phyloP scores from a whole-genome alignment of 2,329 filamentous ascomycete genomes.

The Aspergillus ustus region DNA sequence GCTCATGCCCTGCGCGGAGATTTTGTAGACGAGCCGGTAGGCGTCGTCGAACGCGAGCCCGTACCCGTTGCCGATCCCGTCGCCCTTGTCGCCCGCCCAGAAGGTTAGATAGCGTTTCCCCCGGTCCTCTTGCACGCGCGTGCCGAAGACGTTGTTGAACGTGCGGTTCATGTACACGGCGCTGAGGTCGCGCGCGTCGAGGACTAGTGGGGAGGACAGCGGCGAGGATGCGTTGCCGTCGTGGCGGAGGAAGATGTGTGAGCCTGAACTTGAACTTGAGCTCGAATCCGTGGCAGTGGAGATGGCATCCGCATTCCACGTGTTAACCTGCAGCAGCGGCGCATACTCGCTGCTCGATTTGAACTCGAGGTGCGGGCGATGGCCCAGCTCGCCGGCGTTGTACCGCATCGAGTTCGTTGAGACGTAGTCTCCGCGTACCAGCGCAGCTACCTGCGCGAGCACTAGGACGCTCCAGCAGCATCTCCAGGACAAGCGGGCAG shows the following conservation, averaged over 20 bases:
- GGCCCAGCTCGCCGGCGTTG: constrained; percentile 11
- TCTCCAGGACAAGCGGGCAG: neutral
- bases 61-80: constrained; percentile 15
- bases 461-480: neutral
- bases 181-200: constrained; percentile 14
- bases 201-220: constrained; percentile 14
- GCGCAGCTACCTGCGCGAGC: neutral
- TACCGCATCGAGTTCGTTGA: neutral
- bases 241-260: constrained; percentile 17
- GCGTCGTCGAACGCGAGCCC: constrained; percentile 16
- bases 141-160: constrained; percentile 17
- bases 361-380: constrained; percentile 16
- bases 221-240: constrained; percentile 16
- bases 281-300: neutral
- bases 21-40: constrained; percentile 13
- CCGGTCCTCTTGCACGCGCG: constrained; percentile 14
- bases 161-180: constrained; percentile 17
- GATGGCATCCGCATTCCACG: constrained; percentile 9
- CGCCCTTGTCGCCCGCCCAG: constrained; percentile 18
- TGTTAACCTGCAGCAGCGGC: constrained; percentile 14
- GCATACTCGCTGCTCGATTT: constrained; percentile 15
- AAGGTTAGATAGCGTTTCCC: constrained; percentile 17
- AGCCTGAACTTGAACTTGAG: neutral
- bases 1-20: constrained; percentile 14
- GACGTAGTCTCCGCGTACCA: neutral